Conservation (phyloP, 2,329 filamentous ascomycete species). For the Talaromyces sp. region DNA sequence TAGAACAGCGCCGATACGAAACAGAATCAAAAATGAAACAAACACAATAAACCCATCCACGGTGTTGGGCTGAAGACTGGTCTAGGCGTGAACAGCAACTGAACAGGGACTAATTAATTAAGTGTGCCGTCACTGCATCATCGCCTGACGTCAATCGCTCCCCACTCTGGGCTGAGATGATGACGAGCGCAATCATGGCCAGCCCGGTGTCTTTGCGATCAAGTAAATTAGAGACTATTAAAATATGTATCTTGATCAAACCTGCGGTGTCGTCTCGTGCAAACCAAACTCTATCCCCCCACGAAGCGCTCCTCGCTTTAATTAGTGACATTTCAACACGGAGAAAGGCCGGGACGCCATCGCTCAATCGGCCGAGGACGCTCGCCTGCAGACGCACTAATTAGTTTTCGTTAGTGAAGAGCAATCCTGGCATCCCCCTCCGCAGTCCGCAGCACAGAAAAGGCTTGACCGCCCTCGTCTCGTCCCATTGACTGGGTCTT, state of each 20-base stretch:
- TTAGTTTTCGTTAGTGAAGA: not conserved
- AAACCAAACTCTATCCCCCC: no score
- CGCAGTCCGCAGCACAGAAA: not conserved
- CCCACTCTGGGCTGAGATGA: not conserved
- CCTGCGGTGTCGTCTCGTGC: not conserved
- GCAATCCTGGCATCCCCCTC: not conserved
- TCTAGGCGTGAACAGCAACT: not conserved
- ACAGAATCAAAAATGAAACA: not conserved
- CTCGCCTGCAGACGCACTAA: not conserved
- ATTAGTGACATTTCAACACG: not conserved
- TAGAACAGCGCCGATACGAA: no score
- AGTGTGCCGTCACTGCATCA: not conserved
- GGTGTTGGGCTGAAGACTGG: not conserved
- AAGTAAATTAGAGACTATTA: no score
- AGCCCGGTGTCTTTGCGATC: no score
- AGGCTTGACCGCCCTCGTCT: not conserved
- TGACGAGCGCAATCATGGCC: not conserved
- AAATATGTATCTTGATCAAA: no score
- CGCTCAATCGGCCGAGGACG: not conserved
- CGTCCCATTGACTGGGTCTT: not conserved
- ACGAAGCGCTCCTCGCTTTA: not conserved
- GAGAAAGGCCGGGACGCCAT: not conserved
- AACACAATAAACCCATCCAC: not conserved
- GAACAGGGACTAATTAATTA: not conserved
- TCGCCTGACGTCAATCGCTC: conserved; percentile 11